phyloP scores from a whole-genome alignment of 257 asterid species.

The Marsdenia floribunda region DNA sequence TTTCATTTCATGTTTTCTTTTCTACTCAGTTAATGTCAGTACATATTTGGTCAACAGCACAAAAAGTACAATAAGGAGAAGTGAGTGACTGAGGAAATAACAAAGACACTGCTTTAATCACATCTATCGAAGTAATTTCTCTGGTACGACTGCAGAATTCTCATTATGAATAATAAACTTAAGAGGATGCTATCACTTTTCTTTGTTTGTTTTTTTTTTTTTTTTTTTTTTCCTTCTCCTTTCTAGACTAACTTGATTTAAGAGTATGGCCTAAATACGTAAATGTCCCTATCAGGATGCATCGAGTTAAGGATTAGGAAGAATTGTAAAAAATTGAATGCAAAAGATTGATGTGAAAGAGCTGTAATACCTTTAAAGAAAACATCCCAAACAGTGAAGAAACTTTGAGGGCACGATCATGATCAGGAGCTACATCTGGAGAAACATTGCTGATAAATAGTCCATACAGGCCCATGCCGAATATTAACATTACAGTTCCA shows the following conservation, averaged over 20 bases:
- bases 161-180: neutral
- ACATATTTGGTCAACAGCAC: neutral
- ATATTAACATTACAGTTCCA: conserved; percentile 93
- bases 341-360: neutral
- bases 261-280: neutral
- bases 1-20: neutral
- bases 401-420: conserved; percentile 74
- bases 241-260: neutral
- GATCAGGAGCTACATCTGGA: conserved; percentile 35
- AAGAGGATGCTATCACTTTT: neutral
- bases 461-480: conserved; percentile 96
- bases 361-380: conserved; percentile 53
- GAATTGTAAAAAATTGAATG: neutral
- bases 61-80: neutral
- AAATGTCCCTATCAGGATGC: neutral
- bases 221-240: too few species aligned
- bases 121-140: neutral
- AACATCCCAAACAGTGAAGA: conserved; percentile 93
- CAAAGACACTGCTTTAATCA: neutral
- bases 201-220: too few species aligned
- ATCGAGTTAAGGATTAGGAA: neutral
- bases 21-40: neutral
- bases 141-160: neutral
- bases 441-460: conserved; percentile 69
- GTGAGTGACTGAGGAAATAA: neutral